Evolutionary conservation across 495 filamentous ascomycete species (phyloP).

Genomic region (Articulospora tetracladia): DNA sequence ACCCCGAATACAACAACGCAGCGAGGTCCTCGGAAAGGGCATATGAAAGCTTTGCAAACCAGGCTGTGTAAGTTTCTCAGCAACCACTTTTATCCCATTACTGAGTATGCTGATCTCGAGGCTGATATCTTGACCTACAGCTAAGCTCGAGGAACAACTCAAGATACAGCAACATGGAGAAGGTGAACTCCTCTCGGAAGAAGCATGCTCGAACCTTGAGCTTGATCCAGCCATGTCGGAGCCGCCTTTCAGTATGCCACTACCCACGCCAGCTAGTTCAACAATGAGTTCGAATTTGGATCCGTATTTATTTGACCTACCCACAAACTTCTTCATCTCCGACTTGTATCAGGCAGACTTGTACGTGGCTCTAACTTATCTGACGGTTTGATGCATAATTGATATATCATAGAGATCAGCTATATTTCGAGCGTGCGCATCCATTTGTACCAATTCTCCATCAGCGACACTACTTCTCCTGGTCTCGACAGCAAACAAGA

Average conservation of each 20-base stretch:
- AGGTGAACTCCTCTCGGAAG: background rate
- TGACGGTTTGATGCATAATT: background rate
- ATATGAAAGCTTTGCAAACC: constrained; percentile 1
- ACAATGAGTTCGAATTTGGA: background rate
- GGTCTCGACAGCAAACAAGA: background rate
- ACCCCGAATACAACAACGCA: background rate
- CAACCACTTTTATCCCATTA: background rate
- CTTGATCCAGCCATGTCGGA: background rate
- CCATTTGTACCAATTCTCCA: constrained; percentile 1
- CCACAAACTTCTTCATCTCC: background rate
- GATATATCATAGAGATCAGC: background rate
- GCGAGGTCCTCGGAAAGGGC: background rate
- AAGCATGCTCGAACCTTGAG: background rate
- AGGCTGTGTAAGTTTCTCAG: background rate
- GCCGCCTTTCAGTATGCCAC: background rate
- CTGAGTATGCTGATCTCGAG: background rate
- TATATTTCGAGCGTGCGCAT: constrained; percentile 2
- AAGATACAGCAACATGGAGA: background rate
- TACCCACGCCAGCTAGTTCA: background rate
- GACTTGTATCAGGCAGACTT: background rate
- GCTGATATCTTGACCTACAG: background rate
- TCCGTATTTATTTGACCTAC: background rate
- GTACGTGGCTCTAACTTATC: constrained; percentile 1
- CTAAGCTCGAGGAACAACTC: background rate
- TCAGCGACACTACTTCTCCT: constrained; percentile 2